Base-by-base conservation (phyloP, 2,329 filamentous ascomycete genomes). In the Scopulariopsis brevicaulis region DNA sequence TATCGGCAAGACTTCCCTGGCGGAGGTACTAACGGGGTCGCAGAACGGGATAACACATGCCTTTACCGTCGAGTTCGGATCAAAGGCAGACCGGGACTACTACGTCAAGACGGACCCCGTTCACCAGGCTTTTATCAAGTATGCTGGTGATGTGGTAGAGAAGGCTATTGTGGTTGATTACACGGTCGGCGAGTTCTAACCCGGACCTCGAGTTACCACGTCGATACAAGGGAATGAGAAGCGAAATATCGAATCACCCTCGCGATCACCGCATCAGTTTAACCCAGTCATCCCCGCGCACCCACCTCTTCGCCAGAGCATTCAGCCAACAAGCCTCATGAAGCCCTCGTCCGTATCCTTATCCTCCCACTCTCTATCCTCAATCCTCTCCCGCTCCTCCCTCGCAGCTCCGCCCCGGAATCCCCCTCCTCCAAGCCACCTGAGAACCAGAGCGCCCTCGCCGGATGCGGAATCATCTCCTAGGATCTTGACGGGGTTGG, bases 41-140 rank as follows among this genome's bases (percentile, higher is more conserved):
- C 60, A 81, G 83, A 74, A 76, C 55, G 84, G 78, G 0, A 80
- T 84, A 55, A 83, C 82, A 1, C 86, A 90, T 65, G 83, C 75
- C 0, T 89, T 89, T 62, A 77, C 89, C 1, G 76, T 79, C 37
- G 80, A 87, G 63, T 89, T 89, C 60, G 76, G 79, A 14, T 84
- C 66, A 48, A 73, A 74, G 40, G 77, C 80, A 61, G 85, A 90
- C 65, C 73, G 84, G 57, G 76, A 82, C 59, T 89, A 88, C 64
- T 89, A 89, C 65, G 67, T 85, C 5, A 67, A 78, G 54, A 70
- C 81, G 46, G 86, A 89, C 63, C 84, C 84, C 1, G 77, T 70
- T n/a, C 85, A 89, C 67, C 68, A 74, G 56, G 79, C 69, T 0
- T 87, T 87, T 63, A 72, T 80, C 15, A 70, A 75, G 60, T 76